phyloP scores from a whole-genome alignment of 768 basidiomycete species.

The Pulveroboletus sp. region DNA sequence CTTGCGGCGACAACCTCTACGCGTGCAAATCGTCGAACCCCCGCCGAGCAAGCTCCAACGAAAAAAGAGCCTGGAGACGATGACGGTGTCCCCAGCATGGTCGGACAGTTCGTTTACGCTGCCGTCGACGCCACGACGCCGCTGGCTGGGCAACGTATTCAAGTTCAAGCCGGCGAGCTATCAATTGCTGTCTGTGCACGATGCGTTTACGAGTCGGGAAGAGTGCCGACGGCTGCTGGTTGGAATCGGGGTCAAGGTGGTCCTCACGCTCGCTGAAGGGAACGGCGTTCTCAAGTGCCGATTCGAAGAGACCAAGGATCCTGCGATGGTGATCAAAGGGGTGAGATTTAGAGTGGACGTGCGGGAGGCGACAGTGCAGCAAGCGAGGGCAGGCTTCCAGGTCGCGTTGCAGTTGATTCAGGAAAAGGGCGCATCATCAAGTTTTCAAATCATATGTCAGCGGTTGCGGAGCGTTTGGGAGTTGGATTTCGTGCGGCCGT shows the following conservation, averaged over 20 bases:
- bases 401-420: constrained; percentile 67
- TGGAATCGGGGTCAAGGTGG: constrained; percentile 66
- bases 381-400: constrained; percentile 46
- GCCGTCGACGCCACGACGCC: constrained; percentile 49
- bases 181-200: constrained; percentile 55
- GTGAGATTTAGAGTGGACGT: constrained; percentile 86
- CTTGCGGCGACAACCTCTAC: constrained; percentile 19
- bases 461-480: constrained; percentile 71
- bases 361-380: constrained; percentile 38
- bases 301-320: constrained; percentile 63
- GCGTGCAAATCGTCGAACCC: constrained; percentile 58
- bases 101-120: constrained; percentile 46
- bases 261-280: constrained; percentile 61
- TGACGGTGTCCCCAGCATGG: constrained; percentile 37
- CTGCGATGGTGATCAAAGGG: constrained; percentile 55
- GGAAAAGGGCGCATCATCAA: constrained; percentile 85
- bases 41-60: constrained; percentile 36
- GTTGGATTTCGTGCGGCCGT: constrained; percentile 41
- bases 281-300: constrained; percentile 73
- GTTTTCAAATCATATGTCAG: constrained; percentile 72
- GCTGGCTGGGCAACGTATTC: constrained; percentile 90
- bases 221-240: constrained; percentile 74
- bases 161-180: constrained; percentile 71
- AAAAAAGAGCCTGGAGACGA: constrained; percentile 18
- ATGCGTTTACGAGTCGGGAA: constrained; percentile 62